Conservation (phyloP, 179 eudicot species). For the Amaranthus tricolor region DNA sequence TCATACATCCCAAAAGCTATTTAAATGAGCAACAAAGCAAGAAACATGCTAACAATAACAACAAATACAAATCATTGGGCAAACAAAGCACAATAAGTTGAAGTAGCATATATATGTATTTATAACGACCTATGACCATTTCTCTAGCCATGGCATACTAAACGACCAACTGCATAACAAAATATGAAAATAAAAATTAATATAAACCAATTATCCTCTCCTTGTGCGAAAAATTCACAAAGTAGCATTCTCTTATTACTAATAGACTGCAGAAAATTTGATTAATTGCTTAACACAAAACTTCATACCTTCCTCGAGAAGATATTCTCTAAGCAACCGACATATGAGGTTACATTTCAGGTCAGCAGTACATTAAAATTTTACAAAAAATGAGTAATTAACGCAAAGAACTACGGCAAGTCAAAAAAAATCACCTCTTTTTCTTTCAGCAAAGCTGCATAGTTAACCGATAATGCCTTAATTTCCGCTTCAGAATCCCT, state of each 20-base stretch:
- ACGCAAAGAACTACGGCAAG: neutral
- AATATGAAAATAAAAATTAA: neutral
- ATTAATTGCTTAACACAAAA: neutral
- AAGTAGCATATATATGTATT: neutral
- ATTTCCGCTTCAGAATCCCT: constrained; percentile 85
- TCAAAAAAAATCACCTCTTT: constrained; percentile 61
- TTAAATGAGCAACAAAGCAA: neutral
- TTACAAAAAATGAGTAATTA: too few species aligned
- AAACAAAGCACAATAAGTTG: too few species aligned
- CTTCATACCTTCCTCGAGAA: neutral
- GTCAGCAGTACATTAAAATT: too few species aligned
- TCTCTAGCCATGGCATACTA: neutral
- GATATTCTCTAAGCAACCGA: neutral
- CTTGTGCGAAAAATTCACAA: neutral
- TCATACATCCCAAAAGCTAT: neutral
- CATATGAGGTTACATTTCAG: too few species aligned
- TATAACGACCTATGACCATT: neutral
- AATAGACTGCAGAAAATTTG: neutral
- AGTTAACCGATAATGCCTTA: constrained; percentile 89
- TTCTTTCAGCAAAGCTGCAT: constrained; percentile 91
- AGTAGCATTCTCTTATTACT: neutral
- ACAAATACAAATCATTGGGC: neutral
- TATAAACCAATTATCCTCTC: neutral
- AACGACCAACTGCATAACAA: neutral
- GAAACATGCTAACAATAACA: neutral